phyloP scores from a whole-genome alignment of 164 flowering plant genomes.

The Piper betle region DNA sequence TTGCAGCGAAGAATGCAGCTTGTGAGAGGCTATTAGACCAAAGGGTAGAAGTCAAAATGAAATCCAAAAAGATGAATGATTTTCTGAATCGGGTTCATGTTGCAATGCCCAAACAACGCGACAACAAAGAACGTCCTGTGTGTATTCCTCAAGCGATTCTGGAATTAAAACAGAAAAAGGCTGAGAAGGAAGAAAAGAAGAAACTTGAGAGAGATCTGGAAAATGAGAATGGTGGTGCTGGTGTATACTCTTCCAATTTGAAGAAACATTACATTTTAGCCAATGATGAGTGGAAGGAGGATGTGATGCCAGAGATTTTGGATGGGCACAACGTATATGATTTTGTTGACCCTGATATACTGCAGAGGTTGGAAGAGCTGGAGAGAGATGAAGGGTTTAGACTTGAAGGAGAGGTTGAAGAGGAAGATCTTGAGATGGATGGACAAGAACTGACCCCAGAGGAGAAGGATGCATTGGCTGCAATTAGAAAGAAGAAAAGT shows the following conservation, averaged over 20 bases:
- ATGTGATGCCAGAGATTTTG: conserved; percentile 76
- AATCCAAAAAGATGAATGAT: conserved; percentile 76
- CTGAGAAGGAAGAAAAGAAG: conserved; percentile 36
- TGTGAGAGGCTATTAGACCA: conserved; percentile 77
- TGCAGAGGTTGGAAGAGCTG: conserved; percentile 65
- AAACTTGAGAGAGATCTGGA: conserved; percentile 78
- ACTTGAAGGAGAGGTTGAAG: conserved; percentile 39
- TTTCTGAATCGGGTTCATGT: conserved; percentile 74
- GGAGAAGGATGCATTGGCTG: conserved; percentile 50
- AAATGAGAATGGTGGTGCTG: conserved; percentile 80
- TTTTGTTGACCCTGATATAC: conserved; percentile 65
- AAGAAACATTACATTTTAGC: conserved; percentile 63
- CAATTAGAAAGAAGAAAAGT: conserved; percentile 69
- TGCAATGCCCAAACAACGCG: conserved; percentile 77
- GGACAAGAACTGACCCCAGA: conserved; percentile 47
- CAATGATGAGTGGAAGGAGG: conserved; percentile 77
- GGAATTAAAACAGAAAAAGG: conserved; percentile 49
- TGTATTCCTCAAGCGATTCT: conserved; percentile 72
- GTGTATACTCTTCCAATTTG: conserved; percentile 74
- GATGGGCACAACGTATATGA: conserved; percentile 86
- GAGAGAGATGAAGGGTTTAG: conserved; percentile 58
- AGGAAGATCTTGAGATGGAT: conserved; percentile 55
- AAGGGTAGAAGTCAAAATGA: conserved; percentile 81
- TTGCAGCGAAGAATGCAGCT: conserved; percentile 74
- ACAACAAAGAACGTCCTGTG: conserved; percentile 70